Evolutionary conservation across 352 stramenopile species (phyloP), one percentile per base, ranked within the genome.

Genomic region (Phytophthora palmivora): DNA sequence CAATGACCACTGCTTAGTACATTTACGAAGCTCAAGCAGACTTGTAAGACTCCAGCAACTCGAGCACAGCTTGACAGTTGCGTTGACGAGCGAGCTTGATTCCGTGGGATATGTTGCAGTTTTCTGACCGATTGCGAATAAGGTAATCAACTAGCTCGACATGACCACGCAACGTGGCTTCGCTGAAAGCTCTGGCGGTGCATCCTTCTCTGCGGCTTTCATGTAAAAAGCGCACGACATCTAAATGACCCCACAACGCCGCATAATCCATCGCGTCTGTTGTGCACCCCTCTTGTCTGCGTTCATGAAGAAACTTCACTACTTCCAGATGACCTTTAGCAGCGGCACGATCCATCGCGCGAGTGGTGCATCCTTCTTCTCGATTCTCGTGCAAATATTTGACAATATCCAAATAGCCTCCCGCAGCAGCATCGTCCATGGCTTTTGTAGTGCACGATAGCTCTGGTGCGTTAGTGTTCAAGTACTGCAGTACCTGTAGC

Each of bases 241-340:
- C 77, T 0, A 79, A 39, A 45, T 85, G 77, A 3, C 65, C 65
- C 42, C 69, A 74, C 22, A 74, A 47, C 8, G 75, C 79, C 0
- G 79, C 79, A 36, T 79, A 79, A 61, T 88, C 68, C 75, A 91
- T 88, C 0, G 81, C 78, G 42, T 74, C 63, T 1, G 74, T 85
- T 19, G 76, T 83, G 57, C 81, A 91, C 14, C 70, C 66, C 33
- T 78, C 70, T 18, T 51, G 22, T 51, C 65, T 45, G 16, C 72
- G 43, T 28, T 62, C 51, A 36, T 78, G 58, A 18, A 78, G 48
- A 39, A 72, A 78, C 19, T 33, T 42, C 16, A 78, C 61, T 24
- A 78, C 70, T 0, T 67, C 47, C 0, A 75, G 21, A 65, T 75
- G 58, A 0, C 70, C 70, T 12, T 78, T 78, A 2, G 61, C 46